A percentile compares a stretch with the other conserved stretches of the same genome.
Evolutionary conservation across 805 yeast genomes (phyloP).

Genomic region (Lipomyces sp.): DNA sequence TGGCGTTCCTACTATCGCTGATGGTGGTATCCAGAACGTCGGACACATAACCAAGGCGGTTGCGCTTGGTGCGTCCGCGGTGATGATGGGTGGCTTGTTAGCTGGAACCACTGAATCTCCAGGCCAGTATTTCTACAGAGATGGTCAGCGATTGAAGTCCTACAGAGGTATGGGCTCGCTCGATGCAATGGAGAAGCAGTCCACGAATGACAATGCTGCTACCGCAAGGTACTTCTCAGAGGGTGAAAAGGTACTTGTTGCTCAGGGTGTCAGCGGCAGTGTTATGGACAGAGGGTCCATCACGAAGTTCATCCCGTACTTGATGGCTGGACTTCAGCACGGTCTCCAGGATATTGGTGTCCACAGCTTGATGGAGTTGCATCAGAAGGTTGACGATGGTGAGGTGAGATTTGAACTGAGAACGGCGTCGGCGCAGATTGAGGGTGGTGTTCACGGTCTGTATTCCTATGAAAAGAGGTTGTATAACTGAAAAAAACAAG

Average conservation of each 20-base stretch:
- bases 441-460: conserved; percentile 97
- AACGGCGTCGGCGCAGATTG: conserved; percentile 98
- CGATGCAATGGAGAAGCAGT: conserved; percentile 91
- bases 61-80: conserved; percentile 94
- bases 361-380: conserved; percentile 64
- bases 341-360: conserved; percentile 98
- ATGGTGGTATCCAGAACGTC: conserved; percentile 98
- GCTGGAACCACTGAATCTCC: conserved; percentile 99
- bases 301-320: conserved; percentile 90
- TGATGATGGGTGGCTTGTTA: conserved; percentile 99
- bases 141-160: conserved; percentile 94
- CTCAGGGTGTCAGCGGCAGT: conserved; percentile 98
- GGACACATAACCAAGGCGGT: conserved; percentile 98
- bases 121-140: conserved; percentile 96
- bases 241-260: conserved; percentile 91
- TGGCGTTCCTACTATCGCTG: conserved; percentile 99
- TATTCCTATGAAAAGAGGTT: conserved; percentile 97
- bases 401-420: conserved; percentile 91
- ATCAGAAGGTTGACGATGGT: conserved; percentile 66
- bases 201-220: conserved; percentile 91
- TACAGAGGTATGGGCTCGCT: conserved; percentile 99
- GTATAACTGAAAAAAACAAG: conserved; percentile 50
- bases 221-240: conserved; percentile 98
- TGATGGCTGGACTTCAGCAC: conserved; percentile 95
- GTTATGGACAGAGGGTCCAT: conserved; percentile 97